These are phyloP conservation scores for Cucurbitaria berberidis DNA, from an alignment of 2,329 filamentous ascomycete genomes.

Conservation along the genomic window DNA sequence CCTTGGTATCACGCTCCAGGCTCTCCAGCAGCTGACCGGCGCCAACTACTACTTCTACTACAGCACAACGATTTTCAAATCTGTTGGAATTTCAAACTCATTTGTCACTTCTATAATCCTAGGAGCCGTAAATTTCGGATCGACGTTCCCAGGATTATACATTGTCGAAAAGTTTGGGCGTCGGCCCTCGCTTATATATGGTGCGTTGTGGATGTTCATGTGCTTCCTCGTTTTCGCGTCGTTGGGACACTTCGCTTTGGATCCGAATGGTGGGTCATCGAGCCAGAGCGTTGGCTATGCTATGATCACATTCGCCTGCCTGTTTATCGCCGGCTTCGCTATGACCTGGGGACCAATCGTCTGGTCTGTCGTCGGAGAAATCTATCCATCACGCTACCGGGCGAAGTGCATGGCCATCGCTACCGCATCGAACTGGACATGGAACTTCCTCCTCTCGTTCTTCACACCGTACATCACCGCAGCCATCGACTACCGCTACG, in stretches of 20 bases:
- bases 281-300: conserved; percentile 60
- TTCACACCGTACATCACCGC: conserved; percentile 80
- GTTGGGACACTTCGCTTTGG: conserved; percentile 54
- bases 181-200: conserved; percentile 53
- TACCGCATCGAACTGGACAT: conserved; percentile 54
- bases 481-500: conserved; percentile 74
- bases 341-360: conserved; percentile 74
- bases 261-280: conserved; percentile 37
- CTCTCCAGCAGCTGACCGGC: conserved; percentile 71
- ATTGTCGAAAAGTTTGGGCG: conserved; percentile 56
- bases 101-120: conserved; percentile 58
- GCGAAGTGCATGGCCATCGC: conserved; percentile 54
- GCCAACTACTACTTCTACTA: conserved; percentile 71
- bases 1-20: conserved; percentile 67
- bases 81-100: conserved; percentile 50
- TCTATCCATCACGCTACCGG: conserved; percentile 65
- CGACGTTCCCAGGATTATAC: conserved; percentile 55
- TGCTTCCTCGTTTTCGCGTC: conserved; percentile 65
- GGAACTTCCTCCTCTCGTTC: conserved; percentile 61
- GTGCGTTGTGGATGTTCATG: conserved; percentile 57
- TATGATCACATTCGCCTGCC: conserved; percentile 71
- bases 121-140: conserved; percentile 56
- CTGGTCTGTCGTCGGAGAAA: conserved; percentile 72
- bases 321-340: conserved; percentile 71
- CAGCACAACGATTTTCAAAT: conserved; percentile 55